A percentile compares a stretch with the other conserved stretches of the same genome.
Conservation (phyloP, 768 basidiomycete species). For the Rubroboletus satanas region DNA sequence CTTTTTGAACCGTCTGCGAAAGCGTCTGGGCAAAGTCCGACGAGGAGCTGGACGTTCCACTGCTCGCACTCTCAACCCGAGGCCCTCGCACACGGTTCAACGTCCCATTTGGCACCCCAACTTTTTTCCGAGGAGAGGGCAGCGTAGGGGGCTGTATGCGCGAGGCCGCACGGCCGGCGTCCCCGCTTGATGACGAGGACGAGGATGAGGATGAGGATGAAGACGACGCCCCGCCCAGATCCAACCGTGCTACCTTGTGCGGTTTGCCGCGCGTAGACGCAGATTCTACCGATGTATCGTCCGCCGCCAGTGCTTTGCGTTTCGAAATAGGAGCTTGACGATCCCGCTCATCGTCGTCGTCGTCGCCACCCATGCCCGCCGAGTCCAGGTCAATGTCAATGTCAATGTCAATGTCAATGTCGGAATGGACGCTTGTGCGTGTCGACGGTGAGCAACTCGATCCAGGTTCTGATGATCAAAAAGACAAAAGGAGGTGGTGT, state of each 20-base stretch:
- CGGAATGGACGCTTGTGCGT: conserved; percentile 9
- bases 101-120: neutral
- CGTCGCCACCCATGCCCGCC: conserved; percentile 21
- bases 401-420: conserved; percentile 13
- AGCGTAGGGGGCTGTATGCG: conserved; percentile 8
- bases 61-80: neutral
- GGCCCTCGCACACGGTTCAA: neutral
- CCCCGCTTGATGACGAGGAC: neutral
- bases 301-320: conserved; percentile 21
- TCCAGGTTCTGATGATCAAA: conserved; percentile 14
- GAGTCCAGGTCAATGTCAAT: conserved; percentile 2
- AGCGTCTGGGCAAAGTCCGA: conserved; percentile 14
- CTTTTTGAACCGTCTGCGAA: conserved; percentile 15
- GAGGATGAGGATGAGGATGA: neutral
- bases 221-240: neutral
- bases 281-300: conserved; percentile 5
- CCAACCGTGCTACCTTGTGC: conserved; percentile 21
- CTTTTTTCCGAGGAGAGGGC: neutral
- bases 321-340: conserved; percentile 18
- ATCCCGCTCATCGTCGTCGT: conserved; percentile 15
- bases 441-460: conserved; percentile 20
- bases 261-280: conserved; percentile 2
- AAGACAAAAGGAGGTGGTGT: neutral
- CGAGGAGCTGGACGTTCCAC: conserved; percentile 11
- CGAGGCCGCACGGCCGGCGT: neutral